Evolutionary conservation across 1,139 yeast species (phyloP).

Genomic region (Magnusiomyces sp.): DNA sequence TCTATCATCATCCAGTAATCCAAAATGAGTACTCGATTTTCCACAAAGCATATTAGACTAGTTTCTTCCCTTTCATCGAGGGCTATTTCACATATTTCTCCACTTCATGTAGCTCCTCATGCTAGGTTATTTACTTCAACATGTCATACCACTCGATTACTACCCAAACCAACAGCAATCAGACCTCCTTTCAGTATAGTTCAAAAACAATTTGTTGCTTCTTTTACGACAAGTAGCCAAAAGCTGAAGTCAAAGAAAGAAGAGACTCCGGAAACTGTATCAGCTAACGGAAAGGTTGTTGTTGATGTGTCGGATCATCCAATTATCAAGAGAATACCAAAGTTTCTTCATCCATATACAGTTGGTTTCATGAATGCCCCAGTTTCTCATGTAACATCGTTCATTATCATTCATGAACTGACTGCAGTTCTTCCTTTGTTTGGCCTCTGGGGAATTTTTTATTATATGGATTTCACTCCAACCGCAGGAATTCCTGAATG

Average conservation of each 20-base stretch:
- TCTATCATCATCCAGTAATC: too few species aligned
- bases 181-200: too few species aligned
- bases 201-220: too few species aligned
- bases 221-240: too few species aligned
- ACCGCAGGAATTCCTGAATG: constrained; percentile 55
- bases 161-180: too few species aligned
- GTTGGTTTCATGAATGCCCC: constrained; percentile 50
- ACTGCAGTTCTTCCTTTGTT: constrained; percentile 77
- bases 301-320: constrained; percentile 13
- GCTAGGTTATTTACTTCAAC: too few species aligned
- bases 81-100: too few species aligned
- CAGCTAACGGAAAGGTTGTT: constrained; percentile 6
- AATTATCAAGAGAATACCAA: constrained; percentile 32
- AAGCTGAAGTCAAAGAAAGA: not conserved
- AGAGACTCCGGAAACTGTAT: not conserved
- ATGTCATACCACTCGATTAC: too few species aligned
- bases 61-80: too few species aligned
- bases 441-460: constrained; percentile 66
- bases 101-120: too few species aligned
- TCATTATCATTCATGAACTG: constrained; percentile 72
- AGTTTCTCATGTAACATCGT: constrained; percentile 60
- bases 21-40: too few species aligned
- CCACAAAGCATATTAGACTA: too few species aligned
- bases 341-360: constrained; percentile 43
- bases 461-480: constrained; percentile 40